Evolutionary conservation across 768 basidiomycete genomes (phyloP).

Genomic region (Lactarius sp.): DNA sequence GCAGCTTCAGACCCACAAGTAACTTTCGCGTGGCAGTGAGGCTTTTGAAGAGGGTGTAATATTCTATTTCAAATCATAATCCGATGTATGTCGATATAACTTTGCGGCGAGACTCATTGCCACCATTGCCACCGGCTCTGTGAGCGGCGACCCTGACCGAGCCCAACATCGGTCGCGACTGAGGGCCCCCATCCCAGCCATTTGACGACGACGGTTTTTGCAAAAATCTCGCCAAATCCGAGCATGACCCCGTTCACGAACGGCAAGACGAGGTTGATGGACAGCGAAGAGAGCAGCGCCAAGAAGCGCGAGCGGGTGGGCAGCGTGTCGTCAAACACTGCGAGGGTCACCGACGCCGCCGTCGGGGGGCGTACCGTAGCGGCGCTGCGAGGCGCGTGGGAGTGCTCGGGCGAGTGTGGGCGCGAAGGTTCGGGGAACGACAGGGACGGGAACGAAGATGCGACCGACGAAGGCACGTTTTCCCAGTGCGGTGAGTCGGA

Average conservation of each 20-base stretch:
- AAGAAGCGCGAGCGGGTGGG: conserved; percentile 61
- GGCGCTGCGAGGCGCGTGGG: conserved; percentile 24
- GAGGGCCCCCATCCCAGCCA: conserved; percentile 44
- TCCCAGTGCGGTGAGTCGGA: conserved; percentile 52
- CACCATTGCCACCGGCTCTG: neutral
- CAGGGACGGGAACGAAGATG: conserved; percentile 72
- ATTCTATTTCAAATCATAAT: conserved; percentile 17
- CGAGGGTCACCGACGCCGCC: conserved; percentile 47
- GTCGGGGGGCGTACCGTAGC: conserved; percentile 3
- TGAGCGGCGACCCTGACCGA: conserved; percentile 5
- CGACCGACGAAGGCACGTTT: conserved; percentile 45
- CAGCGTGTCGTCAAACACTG: conserved; percentile 66
- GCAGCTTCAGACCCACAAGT: neutral
- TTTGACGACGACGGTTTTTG: conserved; percentile 62
- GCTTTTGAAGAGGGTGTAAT: neutral
- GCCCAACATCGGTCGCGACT: conserved; percentile 28
- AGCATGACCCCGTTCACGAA: conserved; percentile 96
- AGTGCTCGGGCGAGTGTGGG: conserved; percentile 38
- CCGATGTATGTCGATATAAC: conserved; percentile 5
- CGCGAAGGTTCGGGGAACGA: conserved; percentile 62
- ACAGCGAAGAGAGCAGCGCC: conserved; percentile 67
- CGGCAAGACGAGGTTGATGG: conserved; percentile 80
- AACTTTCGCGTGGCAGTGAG: neutral
- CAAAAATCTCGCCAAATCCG: conserved; percentile 94
- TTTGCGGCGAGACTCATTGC: neutral